These are phyloP conservation scores for Pittosporum tobira DNA, from an alignment of 129 eudicot species.

Conservation along the genomic window DNA sequence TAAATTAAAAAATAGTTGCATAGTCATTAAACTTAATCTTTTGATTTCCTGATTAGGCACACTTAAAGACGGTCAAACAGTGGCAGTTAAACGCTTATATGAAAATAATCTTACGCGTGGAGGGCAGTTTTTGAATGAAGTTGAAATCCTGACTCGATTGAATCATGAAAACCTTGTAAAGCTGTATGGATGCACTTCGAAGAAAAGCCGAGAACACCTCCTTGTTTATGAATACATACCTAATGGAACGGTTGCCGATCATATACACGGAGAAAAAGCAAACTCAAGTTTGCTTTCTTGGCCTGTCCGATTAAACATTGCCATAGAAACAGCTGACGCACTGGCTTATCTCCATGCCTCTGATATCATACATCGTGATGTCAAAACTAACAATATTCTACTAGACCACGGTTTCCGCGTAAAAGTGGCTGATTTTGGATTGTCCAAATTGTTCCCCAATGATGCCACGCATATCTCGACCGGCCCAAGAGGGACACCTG, in stretches of 20 bases:
- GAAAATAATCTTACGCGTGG: slow-evolving; percentile 78
- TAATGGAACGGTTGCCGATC: slow-evolving; percentile 94
- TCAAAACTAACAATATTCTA: slow-evolving; percentile 73
- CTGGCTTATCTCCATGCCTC: slow-evolving; percentile 60
- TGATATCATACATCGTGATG: slow-evolving; percentile 83
- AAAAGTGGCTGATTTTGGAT: slow-evolving; percentile 94
- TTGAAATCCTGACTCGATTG: slow-evolving; percentile 50
- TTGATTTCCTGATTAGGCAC: slow-evolving; percentile 36
- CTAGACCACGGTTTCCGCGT: slow-evolving; percentile 65
- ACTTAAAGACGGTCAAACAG: slow-evolving; percentile 72
- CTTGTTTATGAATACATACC: slow-evolving; percentile 84
- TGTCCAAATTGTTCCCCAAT: slow-evolving; percentile 69
- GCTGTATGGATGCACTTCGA: slow-evolving; percentile 79
- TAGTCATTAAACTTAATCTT: not conserved
- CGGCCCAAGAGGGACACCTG: slow-evolving; percentile 95
- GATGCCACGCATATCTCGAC: slow-evolving; percentile 90
- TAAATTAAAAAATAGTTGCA: too few relatives aligned
- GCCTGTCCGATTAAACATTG: slow-evolving; percentile 63
- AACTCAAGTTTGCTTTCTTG: slow-evolving; percentile 54
- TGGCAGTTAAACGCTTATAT: slow-evolving; percentile 80
- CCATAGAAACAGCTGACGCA: slow-evolving; percentile 84
- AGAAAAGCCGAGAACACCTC: slow-evolving; percentile 58
- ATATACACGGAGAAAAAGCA: slow-evolving; percentile 68
- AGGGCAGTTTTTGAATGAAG: slow-evolving; percentile 88
- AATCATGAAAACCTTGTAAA: slow-evolving; percentile 68